Conservation (phyloP, 306 rosid genomes). For the Senna tora region DNA sequence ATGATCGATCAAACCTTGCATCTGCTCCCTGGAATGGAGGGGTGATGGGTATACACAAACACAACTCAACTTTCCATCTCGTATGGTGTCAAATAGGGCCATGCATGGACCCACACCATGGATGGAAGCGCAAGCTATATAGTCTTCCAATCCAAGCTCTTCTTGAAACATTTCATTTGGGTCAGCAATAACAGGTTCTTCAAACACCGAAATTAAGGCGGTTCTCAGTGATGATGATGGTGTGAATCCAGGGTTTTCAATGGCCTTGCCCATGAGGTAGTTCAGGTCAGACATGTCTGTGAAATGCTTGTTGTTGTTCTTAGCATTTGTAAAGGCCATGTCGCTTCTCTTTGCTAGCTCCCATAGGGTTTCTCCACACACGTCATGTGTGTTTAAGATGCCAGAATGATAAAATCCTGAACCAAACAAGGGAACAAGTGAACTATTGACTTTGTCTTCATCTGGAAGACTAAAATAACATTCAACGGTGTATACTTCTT, state of each 20-base stretch:
- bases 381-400: constrained; percentile 79
- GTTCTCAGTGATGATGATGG: constrained; percentile 80
- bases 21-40: constrained; percentile 82
- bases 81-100: constrained; percentile 73
- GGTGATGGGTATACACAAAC: constrained; percentile 75
- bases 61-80: constrained; percentile 66
- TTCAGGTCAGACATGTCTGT: constrained; percentile 91
- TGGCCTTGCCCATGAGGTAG: constrained; percentile 89
- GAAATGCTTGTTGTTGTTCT: constrained; percentile 82
- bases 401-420: constrained; percentile 96
- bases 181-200: constrained; percentile 59
- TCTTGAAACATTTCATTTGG: constrained; percentile 39
- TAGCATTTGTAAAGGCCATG: constrained; percentile 55
- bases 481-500: neutral
- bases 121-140: constrained; percentile 64
- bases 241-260: constrained; percentile 84
- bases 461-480: neutral
- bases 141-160: constrained; percentile 74
- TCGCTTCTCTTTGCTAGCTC: constrained; percentile 75
- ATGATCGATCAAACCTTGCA: constrained; percentile 61
- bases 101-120: constrained; percentile 94
- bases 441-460: neutral
- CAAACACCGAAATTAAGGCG: constrained; percentile 79
- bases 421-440: constrained; percentile 27
- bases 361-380: constrained; percentile 69